Conservation (phyloP, 2,329 filamentous ascomycete species). For the Penicillium janthinellum region DNA sequence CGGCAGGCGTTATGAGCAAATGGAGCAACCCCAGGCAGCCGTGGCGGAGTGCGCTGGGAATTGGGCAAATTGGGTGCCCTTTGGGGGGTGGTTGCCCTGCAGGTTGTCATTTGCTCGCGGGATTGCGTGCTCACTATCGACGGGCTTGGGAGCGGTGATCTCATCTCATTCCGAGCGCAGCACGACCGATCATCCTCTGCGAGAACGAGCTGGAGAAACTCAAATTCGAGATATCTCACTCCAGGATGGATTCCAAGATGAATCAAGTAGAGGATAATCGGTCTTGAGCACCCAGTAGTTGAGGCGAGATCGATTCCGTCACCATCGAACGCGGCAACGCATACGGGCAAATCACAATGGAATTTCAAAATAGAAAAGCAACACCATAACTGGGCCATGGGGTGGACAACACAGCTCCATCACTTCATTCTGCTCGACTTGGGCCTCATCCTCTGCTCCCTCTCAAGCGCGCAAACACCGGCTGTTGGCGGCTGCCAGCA, state of each 20-base stretch:
- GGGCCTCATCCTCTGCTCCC: neutral
- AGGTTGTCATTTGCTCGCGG: conserved; percentile 35
- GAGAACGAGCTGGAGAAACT: neutral
- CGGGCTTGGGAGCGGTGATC: conserved; percentile 20
- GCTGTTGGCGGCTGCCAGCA: conserved; percentile 1
- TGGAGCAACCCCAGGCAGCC: conserved; percentile 19
- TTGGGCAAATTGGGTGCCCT: neutral
- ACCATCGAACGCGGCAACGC: neutral
- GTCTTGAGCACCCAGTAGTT: neutral
- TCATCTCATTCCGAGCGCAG: conserved; percentile 8
- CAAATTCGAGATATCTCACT: neutral
- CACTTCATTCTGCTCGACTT: conserved; percentile 1
- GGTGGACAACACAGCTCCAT: neutral
- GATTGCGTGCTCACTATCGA: conserved; percentile 41
- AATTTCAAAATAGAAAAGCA: neutral
- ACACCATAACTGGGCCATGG: conserved; percentile 3
- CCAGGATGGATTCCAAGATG: neutral
- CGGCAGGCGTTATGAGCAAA: neutral
- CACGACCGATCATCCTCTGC: neutral
- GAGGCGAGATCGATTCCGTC: neutral
- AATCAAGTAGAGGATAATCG: neutral
- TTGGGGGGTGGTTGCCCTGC: neutral
- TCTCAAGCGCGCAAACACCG: neutral
- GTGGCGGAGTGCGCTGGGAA: neutral
- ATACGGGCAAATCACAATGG: conserved; percentile 7